A percentile compares a stretch with the other conserved stretches of the same genome.
phyloP scores from a whole-genome alignment of 495 filamentous ascomycete genomes.

The Penicillium argentinense region DNA sequence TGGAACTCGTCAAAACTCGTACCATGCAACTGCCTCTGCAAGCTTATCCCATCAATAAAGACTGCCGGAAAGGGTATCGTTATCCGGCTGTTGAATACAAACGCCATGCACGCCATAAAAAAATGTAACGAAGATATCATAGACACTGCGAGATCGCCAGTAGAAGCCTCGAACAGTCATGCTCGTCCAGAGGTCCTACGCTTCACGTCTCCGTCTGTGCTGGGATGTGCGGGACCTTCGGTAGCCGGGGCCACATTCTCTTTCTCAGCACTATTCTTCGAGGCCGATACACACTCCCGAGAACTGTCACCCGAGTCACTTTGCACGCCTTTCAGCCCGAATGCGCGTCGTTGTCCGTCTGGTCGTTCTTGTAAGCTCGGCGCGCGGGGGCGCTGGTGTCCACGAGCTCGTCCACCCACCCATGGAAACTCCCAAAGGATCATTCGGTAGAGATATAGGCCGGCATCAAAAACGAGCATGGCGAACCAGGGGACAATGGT shows the following conservation, averaged over 20 bases:
- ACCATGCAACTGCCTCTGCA: background rate
- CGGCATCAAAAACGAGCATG: conserved; percentile 65
- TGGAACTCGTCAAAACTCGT: background rate
- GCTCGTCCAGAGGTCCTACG: conserved; percentile 7
- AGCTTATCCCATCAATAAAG: background rate
- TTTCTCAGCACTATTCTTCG: conserved; percentile 6
- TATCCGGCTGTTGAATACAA: background rate
- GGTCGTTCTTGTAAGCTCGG: conserved; percentile 63
- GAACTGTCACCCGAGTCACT: conserved; percentile 8
- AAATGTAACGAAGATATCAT: background rate
- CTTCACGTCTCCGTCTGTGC: conserved; percentile 14
- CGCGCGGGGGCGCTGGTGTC: conserved; percentile 59
- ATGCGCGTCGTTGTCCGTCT: conserved; percentile 50
- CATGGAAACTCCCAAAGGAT: conserved; percentile 58
- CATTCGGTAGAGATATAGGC: conserved; percentile 63
- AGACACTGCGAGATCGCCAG: background rate
- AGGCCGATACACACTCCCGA: no score
- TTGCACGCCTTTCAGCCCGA: conserved; percentile 41
- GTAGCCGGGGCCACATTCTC: conserved; percentile 12
- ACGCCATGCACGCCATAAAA: conserved; percentile 9
- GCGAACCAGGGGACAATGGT: conserved; percentile 67
- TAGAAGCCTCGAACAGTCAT: conserved; percentile 5
- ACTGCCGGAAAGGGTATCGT: conserved; percentile 1
- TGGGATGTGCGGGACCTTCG: conserved; percentile 3
- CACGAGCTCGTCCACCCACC: conserved; percentile 63